Percentiles rank a stretch among this genome's conserved stretches.
Conservation (phyloP, 306 rosid species). For the Castanea crenata region DNA sequence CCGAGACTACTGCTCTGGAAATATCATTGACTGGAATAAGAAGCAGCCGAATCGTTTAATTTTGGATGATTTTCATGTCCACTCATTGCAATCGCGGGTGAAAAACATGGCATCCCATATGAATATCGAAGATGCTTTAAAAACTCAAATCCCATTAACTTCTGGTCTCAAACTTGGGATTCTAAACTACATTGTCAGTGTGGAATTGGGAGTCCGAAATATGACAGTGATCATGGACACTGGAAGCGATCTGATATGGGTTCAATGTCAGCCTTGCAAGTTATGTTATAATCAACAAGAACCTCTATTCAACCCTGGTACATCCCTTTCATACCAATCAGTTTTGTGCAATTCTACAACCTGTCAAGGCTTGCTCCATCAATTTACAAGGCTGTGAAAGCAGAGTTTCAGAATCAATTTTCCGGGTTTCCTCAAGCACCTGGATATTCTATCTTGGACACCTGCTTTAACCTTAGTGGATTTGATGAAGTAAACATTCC, state of each 20-base stretch:
- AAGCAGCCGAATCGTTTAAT: constrained; percentile 40
- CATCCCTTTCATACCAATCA: constrained; percentile 54
- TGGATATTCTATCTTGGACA: constrained; percentile 66
- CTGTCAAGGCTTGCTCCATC: constrained; percentile 72
- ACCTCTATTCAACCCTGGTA: constrained; percentile 62
- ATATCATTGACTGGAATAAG: constrained; percentile 36
- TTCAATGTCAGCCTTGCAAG: constrained; percentile 81
- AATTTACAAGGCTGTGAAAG: constrained; percentile 56
- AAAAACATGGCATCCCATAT: constrained; percentile 18
- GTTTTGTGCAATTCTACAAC: constrained; percentile 58
- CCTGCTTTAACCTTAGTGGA: constrained; percentile 73
- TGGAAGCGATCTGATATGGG: constrained; percentile 92
- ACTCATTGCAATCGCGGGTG: constrained; percentile 46
- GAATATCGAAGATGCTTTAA: constrained; percentile 27
- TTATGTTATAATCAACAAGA: constrained; percentile 73
- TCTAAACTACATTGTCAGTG: constrained; percentile 73
- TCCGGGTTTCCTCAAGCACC: constrained; percentile 55
- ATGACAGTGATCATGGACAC: constrained; percentile 82
- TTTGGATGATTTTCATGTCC: constrained; percentile 50
- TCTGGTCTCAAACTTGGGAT: constrained; percentile 63
- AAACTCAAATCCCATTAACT: constrained; percentile 62
- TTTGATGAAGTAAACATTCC: constrained; percentile 55
- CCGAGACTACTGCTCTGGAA: constrained; percentile 53
- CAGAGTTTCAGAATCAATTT: constrained; percentile 69
- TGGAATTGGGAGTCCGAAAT: constrained; percentile 53